Evolutionary conservation across 768 basidiomycete species (phyloP).

Genomic region (Suillus discolor): DNA sequence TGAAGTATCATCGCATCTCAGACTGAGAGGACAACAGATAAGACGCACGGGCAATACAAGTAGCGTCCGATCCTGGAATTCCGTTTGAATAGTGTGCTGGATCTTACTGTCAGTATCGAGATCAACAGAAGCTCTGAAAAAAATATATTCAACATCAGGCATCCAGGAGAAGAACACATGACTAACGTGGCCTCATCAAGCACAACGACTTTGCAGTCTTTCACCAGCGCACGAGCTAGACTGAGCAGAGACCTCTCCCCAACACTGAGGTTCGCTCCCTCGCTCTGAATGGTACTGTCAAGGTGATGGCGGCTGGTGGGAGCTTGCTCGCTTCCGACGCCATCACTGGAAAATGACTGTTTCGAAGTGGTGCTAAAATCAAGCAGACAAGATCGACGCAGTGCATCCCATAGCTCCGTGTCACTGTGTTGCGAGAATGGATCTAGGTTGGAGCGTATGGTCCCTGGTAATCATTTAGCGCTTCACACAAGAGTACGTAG

Average conservation of each 20-base stretch:
- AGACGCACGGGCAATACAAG: constrained; percentile 48
- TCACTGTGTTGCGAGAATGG: constrained; percentile 65
- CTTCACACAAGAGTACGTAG: constrained; percentile 18
- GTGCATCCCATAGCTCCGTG: constrained; percentile 69
- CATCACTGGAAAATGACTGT: constrained; percentile 22
- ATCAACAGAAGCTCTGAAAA: constrained; percentile 38
- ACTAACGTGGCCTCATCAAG: constrained; percentile 45
- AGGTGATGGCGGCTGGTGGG: constrained; percentile 45
- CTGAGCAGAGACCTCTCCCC: constrained; percentile 52
- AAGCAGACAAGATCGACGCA: constrained; percentile 60
- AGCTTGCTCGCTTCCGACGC: constrained; percentile 15
- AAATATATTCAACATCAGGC: not conserved
- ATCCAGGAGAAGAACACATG: constrained; percentile 31
- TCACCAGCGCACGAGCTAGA: constrained; percentile 56
- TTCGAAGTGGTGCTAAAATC: constrained; percentile 25
- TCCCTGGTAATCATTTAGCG: constrained; percentile 43
- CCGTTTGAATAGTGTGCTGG: constrained; percentile 44
- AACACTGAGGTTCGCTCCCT: constrained; percentile 53
- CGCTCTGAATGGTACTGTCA: constrained; percentile 53
- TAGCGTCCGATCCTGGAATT: constrained; percentile 52
- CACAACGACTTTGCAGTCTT: constrained; percentile 49
- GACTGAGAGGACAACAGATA: constrained; percentile 13
- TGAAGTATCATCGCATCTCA: not conserved
- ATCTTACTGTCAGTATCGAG: constrained; percentile 57
- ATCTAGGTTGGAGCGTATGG: constrained; percentile 59